phyloP scores from a whole-genome alignment of 1,139 yeast species.

The Candida sanyaensis region DNA sequence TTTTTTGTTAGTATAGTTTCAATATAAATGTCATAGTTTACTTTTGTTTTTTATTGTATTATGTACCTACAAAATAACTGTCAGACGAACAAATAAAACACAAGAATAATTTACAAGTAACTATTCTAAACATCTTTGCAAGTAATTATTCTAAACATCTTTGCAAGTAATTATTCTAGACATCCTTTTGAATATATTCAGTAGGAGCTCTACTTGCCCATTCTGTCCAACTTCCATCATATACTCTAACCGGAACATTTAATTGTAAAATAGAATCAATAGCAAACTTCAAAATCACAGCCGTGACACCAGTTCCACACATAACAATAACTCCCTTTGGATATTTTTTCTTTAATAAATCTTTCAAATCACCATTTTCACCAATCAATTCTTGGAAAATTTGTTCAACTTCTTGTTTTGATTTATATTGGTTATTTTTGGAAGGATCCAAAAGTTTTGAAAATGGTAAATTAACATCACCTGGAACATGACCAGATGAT shows the following conservation, averaged over 20 bases:
- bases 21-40: neutral
- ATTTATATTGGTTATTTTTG: conserved; percentile 48
- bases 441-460: conserved; percentile 50
- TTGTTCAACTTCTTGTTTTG: conserved; percentile 43
- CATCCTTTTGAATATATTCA: conserved; percentile 30
- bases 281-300: conserved; percentile 70
- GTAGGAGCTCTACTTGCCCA: conserved; percentile 50
- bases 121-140: too few relatives aligned
- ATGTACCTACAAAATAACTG: too few relatives aligned
- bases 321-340: conserved; percentile 69
- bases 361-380: conserved; percentile 22
- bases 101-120: too few relatives aligned
- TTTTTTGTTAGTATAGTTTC: neutral
- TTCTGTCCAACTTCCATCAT: conserved; percentile 96
- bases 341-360: conserved; percentile 13
- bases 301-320: conserved; percentile 98
- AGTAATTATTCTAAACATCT: neutral
- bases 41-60: neutral
- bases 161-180: neutral
- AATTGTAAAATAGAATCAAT: conserved; percentile 55
- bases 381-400: conserved; percentile 45
- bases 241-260: conserved; percentile 66
- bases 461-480: conserved; percentile 79
- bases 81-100: too few relatives aligned
- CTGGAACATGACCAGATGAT: conserved; percentile 87